Percentiles rank a stretch among this genome's conserved stretches.
Conservation (phyloP, 2,329 filamentous ascomycete genomes). For the Cladorrhinum sp. region DNA sequence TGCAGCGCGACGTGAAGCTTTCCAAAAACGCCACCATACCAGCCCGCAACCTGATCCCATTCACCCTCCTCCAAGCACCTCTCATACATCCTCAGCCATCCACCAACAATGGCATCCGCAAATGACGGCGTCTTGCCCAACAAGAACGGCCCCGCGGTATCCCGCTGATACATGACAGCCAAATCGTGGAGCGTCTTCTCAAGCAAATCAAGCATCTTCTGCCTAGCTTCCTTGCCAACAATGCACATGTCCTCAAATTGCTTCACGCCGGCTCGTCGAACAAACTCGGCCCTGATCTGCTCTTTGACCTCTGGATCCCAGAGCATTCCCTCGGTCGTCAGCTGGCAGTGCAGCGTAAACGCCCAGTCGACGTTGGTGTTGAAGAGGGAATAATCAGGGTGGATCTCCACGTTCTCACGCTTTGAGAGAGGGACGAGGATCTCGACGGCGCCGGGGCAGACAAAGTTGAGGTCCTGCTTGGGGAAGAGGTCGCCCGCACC, state of each 20-base stretch:
- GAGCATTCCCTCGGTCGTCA: constrained; percentile 40
- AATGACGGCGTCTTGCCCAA: constrained; percentile 53
- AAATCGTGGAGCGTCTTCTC: constrained; percentile 35
- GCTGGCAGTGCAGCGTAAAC: constrained; percentile 38
- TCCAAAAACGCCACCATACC: constrained; percentile 52
- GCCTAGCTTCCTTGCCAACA: constrained; percentile 45
- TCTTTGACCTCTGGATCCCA: constrained; percentile 48
- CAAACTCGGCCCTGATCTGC: constrained; percentile 53
- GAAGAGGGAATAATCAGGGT: constrained; percentile 44
- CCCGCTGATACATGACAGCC: constrained; percentile 49
- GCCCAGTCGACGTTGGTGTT: constrained; percentile 45
- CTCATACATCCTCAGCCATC: constrained; percentile 34
- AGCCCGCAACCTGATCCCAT: constrained; percentile 38
- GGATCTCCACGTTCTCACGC: constrained; percentile 29
- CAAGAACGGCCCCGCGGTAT: constrained; percentile 57
- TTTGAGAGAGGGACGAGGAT: constrained; percentile 51
- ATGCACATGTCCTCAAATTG: constrained; percentile 49
- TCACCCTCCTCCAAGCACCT: constrained; percentile 35
- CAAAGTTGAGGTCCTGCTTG: constrained; percentile 41
- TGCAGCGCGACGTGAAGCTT: constrained; percentile 46
- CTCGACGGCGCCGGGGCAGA: constrained; percentile 29
- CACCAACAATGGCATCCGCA: constrained; percentile 51
- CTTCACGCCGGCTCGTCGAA: constrained; percentile 47
- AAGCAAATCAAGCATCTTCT: constrained; percentile 46
- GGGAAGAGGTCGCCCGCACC: constrained; percentile 52